Base-by-base conservation (phyloP, 208 protist species). In the Jaenimonas drosophilae region DNA sequence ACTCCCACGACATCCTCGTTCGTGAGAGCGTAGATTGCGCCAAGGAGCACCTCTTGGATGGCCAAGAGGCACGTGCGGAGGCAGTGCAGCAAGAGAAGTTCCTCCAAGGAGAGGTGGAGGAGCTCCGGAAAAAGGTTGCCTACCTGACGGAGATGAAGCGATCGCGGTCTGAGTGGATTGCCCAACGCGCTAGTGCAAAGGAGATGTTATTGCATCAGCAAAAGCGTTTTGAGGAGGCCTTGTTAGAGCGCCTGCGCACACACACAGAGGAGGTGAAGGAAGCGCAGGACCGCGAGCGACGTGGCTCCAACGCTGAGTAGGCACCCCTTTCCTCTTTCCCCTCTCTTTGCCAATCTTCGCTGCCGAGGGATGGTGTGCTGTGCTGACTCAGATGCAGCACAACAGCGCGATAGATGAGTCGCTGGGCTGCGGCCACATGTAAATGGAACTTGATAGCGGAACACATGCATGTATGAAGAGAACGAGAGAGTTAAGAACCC, bases 211-310 rank as follows among this genome's bases (percentile, higher is more conserved):
- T 45, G 24, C 56, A 74, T 31, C 51, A 63, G 43, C 47, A 53
- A 21, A 25, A 19, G 12, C 12, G 40, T 17, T 78, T 83, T 31
- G 34, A 60, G 21, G 38, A 56, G 11, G 14, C 17, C 6, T 45
- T 78, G 29, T 29, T 54, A 1, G 57, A 71, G 27, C 70, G 70
- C 2, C 51, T 85, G 37, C 38, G 41, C 33, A 23, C 25, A 44
- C 57, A 73, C 36, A 65, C 59, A 17, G 67, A 74, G 24, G 39
- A 36, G 16, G 44, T 74, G 11, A 68, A 66, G 42, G 58, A 28
- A 6, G 48, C 31, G 25, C 63, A 76, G 45, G 63, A 79, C 2
- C 53, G 54, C 2, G 52, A 63, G 24, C 70, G 76, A 3, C 49
- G 58, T 14, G 59, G 53, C 17, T 66, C 50, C 3, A 20, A 42